Conservation (phyloP, 140 eudicot genomes). For the Flaveria floridana region DNA sequence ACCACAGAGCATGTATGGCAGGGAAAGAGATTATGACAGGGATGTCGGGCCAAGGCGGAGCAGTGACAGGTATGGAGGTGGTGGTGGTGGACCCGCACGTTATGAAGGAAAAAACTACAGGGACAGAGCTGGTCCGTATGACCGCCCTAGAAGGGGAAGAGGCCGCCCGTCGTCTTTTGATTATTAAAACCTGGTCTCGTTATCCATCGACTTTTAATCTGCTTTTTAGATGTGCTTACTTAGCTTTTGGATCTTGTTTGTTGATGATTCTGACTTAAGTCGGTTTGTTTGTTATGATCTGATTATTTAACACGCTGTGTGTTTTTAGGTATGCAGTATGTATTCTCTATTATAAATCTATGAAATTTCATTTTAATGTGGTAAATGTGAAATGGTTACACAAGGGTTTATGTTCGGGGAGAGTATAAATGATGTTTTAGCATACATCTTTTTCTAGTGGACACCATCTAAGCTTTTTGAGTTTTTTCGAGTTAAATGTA, state of each 20-base stretch:
- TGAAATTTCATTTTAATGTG: neutral
- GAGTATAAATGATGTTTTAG: neutral
- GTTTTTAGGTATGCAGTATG: neutral
- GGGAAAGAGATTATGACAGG: constrained; percentile 77
- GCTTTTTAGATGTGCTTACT: constrained; percentile 32
- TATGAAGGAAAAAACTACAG: constrained; percentile 69
- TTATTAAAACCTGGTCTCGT: constrained; percentile 40
- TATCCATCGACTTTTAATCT: constrained; percentile 12
- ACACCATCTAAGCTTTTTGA: too few species aligned
- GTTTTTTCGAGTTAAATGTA: too few species aligned
- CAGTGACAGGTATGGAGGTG: constrained; percentile 69
- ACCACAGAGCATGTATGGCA: constrained; percentile 56
- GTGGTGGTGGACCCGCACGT: constrained; percentile 69
- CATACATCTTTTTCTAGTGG: neutral
- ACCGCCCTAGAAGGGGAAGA: constrained; percentile 79
- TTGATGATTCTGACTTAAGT: constrained; percentile 23
- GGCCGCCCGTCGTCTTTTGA: constrained; percentile 70
- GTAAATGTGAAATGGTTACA: neutral
- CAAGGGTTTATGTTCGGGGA: neutral
- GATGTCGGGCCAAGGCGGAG: constrained; percentile 62
- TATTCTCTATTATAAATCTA: neutral
- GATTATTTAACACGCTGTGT: constrained; percentile 4
- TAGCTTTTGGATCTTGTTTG: constrained; percentile 26
- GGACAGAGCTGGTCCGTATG: constrained; percentile 85
- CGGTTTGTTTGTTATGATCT: neutral